These are phyloP conservation scores for Fusarium clavum DNA, from an alignment of 2,329 filamentous ascomycete species.

Conservation along the genomic window DNA sequence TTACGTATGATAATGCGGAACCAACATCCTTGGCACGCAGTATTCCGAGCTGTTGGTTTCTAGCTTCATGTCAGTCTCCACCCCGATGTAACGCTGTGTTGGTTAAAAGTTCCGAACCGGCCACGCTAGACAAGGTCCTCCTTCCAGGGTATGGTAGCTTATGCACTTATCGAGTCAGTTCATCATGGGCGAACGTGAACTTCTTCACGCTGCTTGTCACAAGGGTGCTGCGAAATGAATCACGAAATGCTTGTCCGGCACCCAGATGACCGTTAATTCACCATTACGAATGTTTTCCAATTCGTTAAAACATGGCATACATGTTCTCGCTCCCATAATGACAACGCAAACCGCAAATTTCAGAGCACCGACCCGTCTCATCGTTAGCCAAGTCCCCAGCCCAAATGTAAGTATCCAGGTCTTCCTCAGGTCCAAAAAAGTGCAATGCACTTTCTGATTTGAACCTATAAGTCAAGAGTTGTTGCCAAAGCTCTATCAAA, in stretches of 20 bases:
- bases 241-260: background rate
- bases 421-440: background rate
- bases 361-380: background rate
- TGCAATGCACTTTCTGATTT: background rate
- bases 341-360: background rate
- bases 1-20: too few species aligned
- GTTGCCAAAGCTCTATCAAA: constrained; percentile 17
- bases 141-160: rapidly evolving
- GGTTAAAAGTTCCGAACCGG: too few species aligned
- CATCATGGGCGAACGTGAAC: background rate
- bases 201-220: too few species aligned
- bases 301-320: background rate
- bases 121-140: too few species aligned
- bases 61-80: too few species aligned
- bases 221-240: background rate
- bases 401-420: background rate
- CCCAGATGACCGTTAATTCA: too few species aligned
- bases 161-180: background rate
- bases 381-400: background rate
- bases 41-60: too few species aligned
- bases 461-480: background rate
- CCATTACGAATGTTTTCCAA: too few species aligned
- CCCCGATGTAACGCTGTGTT: too few species aligned
- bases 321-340: background rate
- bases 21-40: too few species aligned